Evolutionary conservation across 2,329 filamentous ascomycete species (phyloP).

Genomic region (Verticillium isaacii): DNA sequence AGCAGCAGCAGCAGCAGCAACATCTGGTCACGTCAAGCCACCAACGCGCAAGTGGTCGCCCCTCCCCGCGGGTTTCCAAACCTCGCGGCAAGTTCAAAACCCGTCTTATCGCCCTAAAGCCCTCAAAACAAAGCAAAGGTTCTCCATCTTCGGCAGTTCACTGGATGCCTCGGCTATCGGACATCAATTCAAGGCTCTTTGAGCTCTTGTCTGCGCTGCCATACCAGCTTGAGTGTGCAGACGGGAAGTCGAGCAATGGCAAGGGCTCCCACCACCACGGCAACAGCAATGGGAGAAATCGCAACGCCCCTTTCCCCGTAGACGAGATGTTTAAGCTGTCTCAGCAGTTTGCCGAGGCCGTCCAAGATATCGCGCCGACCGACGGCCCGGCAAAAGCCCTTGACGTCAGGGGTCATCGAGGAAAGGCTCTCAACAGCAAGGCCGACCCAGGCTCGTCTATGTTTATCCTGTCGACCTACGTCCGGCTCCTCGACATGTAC

Average conservation of each 20-base stretch:
- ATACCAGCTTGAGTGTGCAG: constrained; percentile 16
- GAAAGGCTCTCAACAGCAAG: constrained; percentile 7
- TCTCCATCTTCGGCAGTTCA: constrained; percentile 14
- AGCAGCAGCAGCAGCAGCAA: not conserved
- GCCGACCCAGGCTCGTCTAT: constrained; percentile 31
- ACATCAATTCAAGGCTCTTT: constrained; percentile 31
- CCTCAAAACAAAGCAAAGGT: constrained; percentile 3
- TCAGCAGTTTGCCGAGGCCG: constrained; percentile 27
- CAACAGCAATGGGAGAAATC: not conserved
- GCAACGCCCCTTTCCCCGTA: constrained; percentile 27
- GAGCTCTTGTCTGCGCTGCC: constrained; percentile 29
- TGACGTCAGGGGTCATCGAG: constrained; percentile 1
- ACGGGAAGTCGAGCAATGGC: not conserved
- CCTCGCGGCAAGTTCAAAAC: constrained; percentile 10
- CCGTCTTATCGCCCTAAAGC: constrained; percentile 25
- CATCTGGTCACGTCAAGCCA: not conserved
- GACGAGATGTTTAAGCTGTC: constrained; percentile 36
- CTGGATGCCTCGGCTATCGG: constrained; percentile 34
- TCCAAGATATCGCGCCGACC: constrained; percentile 18
- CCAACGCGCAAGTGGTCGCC: not conserved
- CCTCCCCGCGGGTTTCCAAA: not conserved
- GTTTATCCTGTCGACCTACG: constrained; percentile 33
- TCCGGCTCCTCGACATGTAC: constrained; percentile 34
- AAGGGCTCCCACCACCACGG: not conserved
- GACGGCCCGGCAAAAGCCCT: constrained; percentile 3